Percentiles rank a stretch among this genome's conserved stretches.
Evolutionary conservation across 2,329 filamentous ascomycete genomes (phyloP).

Genomic region (Ceratocystis huliohia): DNA sequence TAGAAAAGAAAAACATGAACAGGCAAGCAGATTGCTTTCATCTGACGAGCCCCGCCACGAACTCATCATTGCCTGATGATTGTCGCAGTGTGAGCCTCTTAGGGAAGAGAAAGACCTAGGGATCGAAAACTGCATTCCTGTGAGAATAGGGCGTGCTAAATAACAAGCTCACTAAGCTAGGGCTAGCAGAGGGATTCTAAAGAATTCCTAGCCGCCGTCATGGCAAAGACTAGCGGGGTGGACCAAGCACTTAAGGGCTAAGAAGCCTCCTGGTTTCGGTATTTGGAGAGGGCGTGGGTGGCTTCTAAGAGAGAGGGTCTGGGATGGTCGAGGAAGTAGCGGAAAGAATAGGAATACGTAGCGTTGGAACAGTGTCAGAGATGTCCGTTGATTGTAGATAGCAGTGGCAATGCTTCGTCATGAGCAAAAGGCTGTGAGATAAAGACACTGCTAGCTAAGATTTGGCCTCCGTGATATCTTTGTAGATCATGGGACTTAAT

Average conservation of each 20-base stretch:
- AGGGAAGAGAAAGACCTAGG: background rate
- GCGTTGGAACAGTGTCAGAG: background rate
- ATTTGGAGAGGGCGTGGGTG: background rate
- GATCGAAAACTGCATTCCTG: background rate
- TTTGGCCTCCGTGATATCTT: background rate
- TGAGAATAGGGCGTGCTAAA: background rate
- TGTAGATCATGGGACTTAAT: background rate
- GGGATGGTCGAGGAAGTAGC: background rate
- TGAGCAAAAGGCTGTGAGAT: background rate
- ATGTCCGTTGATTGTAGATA: background rate
- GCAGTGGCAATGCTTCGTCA: background rate
- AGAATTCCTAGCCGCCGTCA: slow-evolving; percentile 1
- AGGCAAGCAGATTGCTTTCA: background rate
- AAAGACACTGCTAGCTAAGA: background rate
- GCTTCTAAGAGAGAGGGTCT: background rate
- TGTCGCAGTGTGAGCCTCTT: background rate
- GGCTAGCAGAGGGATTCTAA: background rate
- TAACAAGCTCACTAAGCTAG: background rate
- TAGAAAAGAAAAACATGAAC: background rate
- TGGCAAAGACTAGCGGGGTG: background rate
- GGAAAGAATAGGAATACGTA: background rate
- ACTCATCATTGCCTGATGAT: background rate
- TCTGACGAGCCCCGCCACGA: background rate
- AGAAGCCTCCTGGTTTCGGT: background rate
- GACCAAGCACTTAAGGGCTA: background rate